Conservation (phyloP, 2,329 filamentous ascomycete genomes). For the Aspergillus phoenicis region DNA sequence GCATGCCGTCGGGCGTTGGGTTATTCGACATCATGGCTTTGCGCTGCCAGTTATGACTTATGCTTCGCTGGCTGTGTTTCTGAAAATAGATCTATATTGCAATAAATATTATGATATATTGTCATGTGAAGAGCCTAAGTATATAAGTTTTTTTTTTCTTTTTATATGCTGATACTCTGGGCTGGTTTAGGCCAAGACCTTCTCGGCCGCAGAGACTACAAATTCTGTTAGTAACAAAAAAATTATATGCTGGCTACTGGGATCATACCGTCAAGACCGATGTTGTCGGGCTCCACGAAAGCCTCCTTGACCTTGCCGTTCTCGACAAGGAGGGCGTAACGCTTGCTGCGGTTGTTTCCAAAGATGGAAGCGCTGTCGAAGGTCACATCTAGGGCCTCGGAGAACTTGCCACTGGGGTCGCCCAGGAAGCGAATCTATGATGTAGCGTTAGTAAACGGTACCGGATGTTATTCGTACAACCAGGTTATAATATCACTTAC, state of each 20-base stretch:
- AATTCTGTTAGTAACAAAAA: conserved; percentile 20
- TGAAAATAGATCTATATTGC: conserved; percentile 10
- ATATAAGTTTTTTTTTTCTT: not conserved
- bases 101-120: conserved; percentile 6
- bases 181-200: conserved; percentile 46
- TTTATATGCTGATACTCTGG: not conserved
- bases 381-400: conserved; percentile 76
- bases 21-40: conserved; percentile 6
- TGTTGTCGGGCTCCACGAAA: conserved; percentile 86
- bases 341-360: conserved; percentile 79
- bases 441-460: not conserved
- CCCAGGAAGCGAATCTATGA: conserved; percentile 86
- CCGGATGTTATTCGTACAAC: not conserved
- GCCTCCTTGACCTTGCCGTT: conserved; percentile 81
- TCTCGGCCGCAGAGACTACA: conserved; percentile 53
- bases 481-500: conserved; percentile 56
- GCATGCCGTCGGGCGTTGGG: conserved; percentile 21
- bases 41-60: conserved; percentile 5
- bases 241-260: not conserved
- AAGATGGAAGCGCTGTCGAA: conserved; percentile 82
- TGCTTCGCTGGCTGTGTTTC: conserved; percentile 9
- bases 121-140: conserved; percentile 2
- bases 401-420: conserved; percentile 78
- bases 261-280: conserved; percentile 70
- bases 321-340: conserved; percentile 81